Conservation (phyloP, 163 green algal genomes). For the Volvox carteri region DNA sequence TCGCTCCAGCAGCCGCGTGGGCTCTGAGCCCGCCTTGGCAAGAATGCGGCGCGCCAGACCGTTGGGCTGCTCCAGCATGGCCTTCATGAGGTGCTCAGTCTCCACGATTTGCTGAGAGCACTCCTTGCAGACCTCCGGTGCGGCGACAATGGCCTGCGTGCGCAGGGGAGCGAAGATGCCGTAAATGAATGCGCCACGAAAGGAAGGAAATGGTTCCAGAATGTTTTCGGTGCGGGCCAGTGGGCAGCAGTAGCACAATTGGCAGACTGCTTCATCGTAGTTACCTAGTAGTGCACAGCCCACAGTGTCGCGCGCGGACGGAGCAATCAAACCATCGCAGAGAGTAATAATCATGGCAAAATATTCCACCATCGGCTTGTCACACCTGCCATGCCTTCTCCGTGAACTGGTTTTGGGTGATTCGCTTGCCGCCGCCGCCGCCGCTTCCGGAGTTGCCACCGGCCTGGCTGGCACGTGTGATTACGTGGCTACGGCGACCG, state of each 20-base stretch:
- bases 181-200: too few species aligned
- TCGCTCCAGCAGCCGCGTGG: constrained; percentile 85
- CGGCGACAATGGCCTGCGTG: constrained; percentile 88
- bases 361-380: too few species aligned
- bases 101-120: constrained; percentile 96
- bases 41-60: constrained; percentile 90
- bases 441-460: neutral
- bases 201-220: too few species aligned
- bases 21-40: constrained; percentile 90
- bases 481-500: constrained; percentile 31
- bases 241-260: too few species aligned
- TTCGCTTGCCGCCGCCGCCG: constrained; percentile 83
- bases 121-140: constrained; percentile 91
- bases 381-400: constrained; percentile 93
- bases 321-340: too few species aligned
- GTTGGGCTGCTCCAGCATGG: constrained; percentile 96
- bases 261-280: too few species aligned
- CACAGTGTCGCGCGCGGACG: too few species aligned
- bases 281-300: too few species aligned
- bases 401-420: constrained; percentile 97
- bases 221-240: too few species aligned
- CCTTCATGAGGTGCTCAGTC: constrained; percentile 97
- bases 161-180: too few species aligned
- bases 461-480: neutral
- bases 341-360: too few species aligned